A percentile compares a stretch with the other conserved stretches of the same genome.
Conservation (phyloP, 2,329 filamentous ascomycete genomes). For the Claviceps lovelessii region DNA sequence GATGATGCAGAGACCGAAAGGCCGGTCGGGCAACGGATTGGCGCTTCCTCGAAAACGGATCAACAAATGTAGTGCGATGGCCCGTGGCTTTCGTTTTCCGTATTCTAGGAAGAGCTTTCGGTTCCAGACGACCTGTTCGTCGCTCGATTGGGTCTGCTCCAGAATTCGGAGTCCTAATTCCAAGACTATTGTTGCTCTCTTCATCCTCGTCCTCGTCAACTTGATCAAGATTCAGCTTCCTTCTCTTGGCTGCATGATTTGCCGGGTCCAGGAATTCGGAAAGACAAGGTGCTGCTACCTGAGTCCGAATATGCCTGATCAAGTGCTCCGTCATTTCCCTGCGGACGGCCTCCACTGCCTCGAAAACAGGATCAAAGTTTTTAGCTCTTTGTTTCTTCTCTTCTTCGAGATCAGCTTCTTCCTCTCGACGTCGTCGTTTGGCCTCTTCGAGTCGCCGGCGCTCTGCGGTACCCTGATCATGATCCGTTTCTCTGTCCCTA, state of each 20-base stretch:
- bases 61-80: constrained; percentile 48
- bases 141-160: constrained; percentile 47
- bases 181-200: constrained; percentile 46
- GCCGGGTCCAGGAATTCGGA: constrained; percentile 71
- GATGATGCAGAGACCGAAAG: constrained; percentile 68
- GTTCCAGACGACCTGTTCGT: constrained; percentile 39
- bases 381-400: constrained; percentile 79
- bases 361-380: constrained; percentile 77
- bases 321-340: constrained; percentile 76
- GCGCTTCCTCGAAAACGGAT: constrained; percentile 51
- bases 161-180: constrained; percentile 51
- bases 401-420: constrained; percentile 71
- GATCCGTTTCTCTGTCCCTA: constrained; percentile 1
- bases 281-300: constrained; percentile 68
- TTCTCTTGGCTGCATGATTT: constrained; percentile 65
- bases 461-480: constrained; percentile 10
- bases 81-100: constrained; percentile 50
- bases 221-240: constrained; percentile 63
- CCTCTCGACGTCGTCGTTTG: constrained; percentile 52
- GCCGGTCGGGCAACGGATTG: constrained; percentile 43
- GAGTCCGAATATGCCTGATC: constrained; percentile 74
- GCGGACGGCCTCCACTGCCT: constrained; percentile 65
- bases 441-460: constrained; percentile 48
- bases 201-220: constrained; percentile 44
- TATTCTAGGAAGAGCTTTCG: constrained; percentile 57